Base-by-base conservation (phyloP, 2,329 filamentous ascomycete genomes). In the Penicillium sp. region DNA sequence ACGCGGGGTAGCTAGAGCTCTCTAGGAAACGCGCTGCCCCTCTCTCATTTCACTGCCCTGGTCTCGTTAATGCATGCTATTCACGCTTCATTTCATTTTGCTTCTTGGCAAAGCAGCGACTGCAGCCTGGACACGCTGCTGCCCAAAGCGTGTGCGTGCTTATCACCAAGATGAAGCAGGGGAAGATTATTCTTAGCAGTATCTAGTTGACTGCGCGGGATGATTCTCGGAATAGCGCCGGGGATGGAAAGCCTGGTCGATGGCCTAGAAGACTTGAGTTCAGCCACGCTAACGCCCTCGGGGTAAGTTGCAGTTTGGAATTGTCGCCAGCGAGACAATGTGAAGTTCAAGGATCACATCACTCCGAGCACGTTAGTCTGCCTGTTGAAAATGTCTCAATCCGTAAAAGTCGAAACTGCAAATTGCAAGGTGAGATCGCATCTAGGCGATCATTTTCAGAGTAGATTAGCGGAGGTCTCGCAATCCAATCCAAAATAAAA, bases 201-300 rank as follows among this genome's bases (percentile, higher is more conserved):
- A 22, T 32, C 28, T 32, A 34, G 17, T 19, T 17, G 33, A 13
- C 39, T 37, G 33, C 8, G 52, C 33, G 34, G 41, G 44, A 42
- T 34, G 45, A 40, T 32, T 31, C 43, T 48, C 49, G 47, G 53
- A 35, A 49, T 37, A 46, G 43, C 43, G 38, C 43, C 34, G 24
- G 19, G 41, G 28, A 21, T 31, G 38, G 17, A 44, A 43, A 33
- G 46, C 48, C 52, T 44, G 51, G 37, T 34, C 22, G 39, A 48
- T 40, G 51, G 44, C 38, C 41, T 22, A 24, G 6, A 8, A 24
- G 19, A 42, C 51, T 51, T 51, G 55, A 48, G 54, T 58, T 60
- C 54, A 59, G 57, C 57, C 54, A 58, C 57, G 35, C 44, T 34
- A 52, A 46, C 47, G 48, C 52, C 51, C 35, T 46, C 49, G 49